Base-by-base conservation (phyloP, 495 filamentous ascomycete species). In the Tuber brumale region DNA sequence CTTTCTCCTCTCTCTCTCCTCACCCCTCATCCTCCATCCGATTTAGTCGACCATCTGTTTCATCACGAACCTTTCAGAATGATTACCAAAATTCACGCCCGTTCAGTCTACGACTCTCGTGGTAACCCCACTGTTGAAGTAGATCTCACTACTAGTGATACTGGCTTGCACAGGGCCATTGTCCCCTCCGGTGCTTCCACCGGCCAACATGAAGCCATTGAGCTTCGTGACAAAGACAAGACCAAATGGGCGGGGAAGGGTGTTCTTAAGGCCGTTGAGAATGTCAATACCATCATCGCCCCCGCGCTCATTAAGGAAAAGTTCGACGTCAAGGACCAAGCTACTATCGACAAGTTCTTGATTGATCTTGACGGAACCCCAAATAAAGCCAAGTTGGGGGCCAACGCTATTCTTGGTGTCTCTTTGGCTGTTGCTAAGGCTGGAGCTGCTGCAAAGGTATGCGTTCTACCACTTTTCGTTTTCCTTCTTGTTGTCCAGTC, bases 161-260 rank as follows among this genome's bases (percentile, higher is more conserved):
- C 92, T 81, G 96, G 96, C 82, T 91, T 99, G 61, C 94, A 98
- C 90, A 94, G 96, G 84, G 95, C 95, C 85, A 98, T 98, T 86
- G 96, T 99, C 79, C 95, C 95, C 81, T 97, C 95, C 75, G 95
- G 96, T 85, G 95, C 95, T 84, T 98, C 95, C 81, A 97, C 95
- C 82, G 94, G 95, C 82, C 94, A 97, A 86, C 94, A 98, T 87
- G 96, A 99, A 88, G 96, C 96, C 83, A 92, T 92, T 85, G 96
- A 99, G 88, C 94, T 99, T 85, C 95, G 96, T 85, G 96, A 99
- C 85, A 95, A 94, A 84, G 95, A 98, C 88, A 97, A 97, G 90
- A 87, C 89, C 86, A 92, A 95, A 86, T 99, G 96, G 95, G 90
- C 84, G 82, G 96, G 96, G 84, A 97, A 97, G 89, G 94, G 94